Percentiles rank a stretch among this genome's conserved stretches.
Conservation (phyloP, 768 basidiomycete genomes). For the Lactarius vividus region DNA sequence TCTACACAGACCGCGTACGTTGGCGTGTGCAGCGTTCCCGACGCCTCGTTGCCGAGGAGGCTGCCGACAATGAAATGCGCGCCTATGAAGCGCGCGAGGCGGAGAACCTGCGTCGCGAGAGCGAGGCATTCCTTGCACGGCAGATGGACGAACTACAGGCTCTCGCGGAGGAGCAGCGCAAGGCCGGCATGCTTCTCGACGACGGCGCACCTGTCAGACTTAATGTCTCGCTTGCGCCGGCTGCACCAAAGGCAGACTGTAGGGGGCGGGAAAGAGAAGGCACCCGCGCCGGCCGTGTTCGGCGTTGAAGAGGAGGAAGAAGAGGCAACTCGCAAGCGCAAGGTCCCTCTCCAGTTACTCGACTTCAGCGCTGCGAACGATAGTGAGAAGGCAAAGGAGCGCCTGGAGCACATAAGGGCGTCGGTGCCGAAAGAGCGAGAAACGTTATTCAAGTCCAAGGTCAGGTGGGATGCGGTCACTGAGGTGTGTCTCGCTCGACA, state of each 20-base stretch:
- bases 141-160: slow-evolving; percentile 98
- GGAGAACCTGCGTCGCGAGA: slow-evolving; percentile 83
- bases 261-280: slow-evolving; percentile 44
- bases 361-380: slow-evolving; percentile 84
- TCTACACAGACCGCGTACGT: slow-evolving; percentile 85
- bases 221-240: slow-evolving; percentile 65
- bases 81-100: slow-evolving; percentile 81
- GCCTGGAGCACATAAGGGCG: slow-evolving; percentile 71
- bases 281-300: slow-evolving; percentile 59
- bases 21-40: slow-evolving; percentile 82
- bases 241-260: slow-evolving; percentile 35
- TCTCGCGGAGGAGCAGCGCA: slow-evolving; percentile 84
- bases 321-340: slow-evolving; percentile 69
- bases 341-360: slow-evolving; percentile 83
- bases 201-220: slow-evolving; percentile 90
- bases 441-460: slow-evolving; percentile 75
- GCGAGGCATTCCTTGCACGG: slow-evolving; percentile 87
- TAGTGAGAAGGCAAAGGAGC: slow-evolving; percentile 73
- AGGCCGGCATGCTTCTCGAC: slow-evolving; percentile 85
- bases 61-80: slow-evolving; percentile 80
- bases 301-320: slow-evolving; percentile 90
- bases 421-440: slow-evolving; percentile 79
- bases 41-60: slow-evolving; percentile 71
- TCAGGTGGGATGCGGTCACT: slow-evolving; percentile 88
- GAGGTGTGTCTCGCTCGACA: slow-evolving; percentile 55